Conservation (phyloP, 257 asterid genomes). For the Ehretia macrophylla region DNA sequence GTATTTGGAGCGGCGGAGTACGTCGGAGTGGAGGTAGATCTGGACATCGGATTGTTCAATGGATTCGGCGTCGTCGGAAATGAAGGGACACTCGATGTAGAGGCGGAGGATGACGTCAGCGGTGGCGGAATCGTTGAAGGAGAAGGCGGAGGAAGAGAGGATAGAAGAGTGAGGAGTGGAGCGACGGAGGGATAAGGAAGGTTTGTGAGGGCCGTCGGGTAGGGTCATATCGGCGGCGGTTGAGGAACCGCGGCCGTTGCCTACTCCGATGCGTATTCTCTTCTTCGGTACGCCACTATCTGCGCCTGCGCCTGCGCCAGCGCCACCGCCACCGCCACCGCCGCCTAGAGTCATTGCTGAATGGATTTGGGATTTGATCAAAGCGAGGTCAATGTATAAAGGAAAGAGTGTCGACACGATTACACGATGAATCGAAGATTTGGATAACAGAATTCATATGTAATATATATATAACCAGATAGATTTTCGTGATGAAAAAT, state of each 20-base stretch:
- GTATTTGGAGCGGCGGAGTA: slow-evolving; percentile 57
- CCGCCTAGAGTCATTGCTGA: slow-evolving; percentile 14
- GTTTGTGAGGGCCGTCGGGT: slow-evolving; percentile 38
- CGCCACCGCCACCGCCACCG: slow-evolving; percentile 32
- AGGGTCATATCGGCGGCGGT: slow-evolving; percentile 18
- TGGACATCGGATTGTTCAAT: slow-evolving; percentile 37
- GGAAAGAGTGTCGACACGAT: not conserved
- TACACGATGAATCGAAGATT: too few relatives aligned
- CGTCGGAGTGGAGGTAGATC: slow-evolving; percentile 60
- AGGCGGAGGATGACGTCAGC: slow-evolving; percentile 71
- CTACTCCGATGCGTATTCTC: slow-evolving; percentile 47
- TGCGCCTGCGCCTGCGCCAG: slow-evolving; percentile 23
- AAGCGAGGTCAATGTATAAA: too few relatives aligned
- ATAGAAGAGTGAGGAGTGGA: slow-evolving; percentile 26
- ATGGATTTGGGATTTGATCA: not conserved
- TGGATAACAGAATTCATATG: too few relatives aligned
- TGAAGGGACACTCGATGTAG: slow-evolving; percentile 35
- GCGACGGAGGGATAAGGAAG: slow-evolving; percentile 29
- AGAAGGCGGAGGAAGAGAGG: slow-evolving; percentile 3
- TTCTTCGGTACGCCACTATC: slow-evolving; percentile 41
- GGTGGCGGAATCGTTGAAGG: slow-evolving; percentile 53
- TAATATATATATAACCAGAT: too few relatives aligned
- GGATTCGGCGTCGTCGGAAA: slow-evolving; percentile 25
- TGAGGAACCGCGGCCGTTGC: slow-evolving; percentile 35
- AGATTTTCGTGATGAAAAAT: too few relatives aligned